Conservation (phyloP, 208 protist genomes). For the Trypanosoma platydactyli region DNA sequence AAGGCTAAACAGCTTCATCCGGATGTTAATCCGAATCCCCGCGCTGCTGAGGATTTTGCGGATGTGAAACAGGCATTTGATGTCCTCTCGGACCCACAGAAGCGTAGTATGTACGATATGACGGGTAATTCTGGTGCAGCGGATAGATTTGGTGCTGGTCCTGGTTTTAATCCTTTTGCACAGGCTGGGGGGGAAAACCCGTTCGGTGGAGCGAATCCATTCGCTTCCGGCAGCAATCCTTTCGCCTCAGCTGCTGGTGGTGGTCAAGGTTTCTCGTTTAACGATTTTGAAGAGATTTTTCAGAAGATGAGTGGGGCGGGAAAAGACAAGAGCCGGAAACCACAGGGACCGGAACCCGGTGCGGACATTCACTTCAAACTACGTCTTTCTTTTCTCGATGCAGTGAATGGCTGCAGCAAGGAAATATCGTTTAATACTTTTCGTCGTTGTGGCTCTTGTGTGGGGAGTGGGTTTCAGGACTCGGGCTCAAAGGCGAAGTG, state of each 20-base stretch:
- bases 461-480: conserved; percentile 82
- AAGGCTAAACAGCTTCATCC: conserved; percentile 88
- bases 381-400: conserved; percentile 75
- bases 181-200: conserved; percentile 36
- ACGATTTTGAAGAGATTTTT: conserved; percentile 90
- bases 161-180: conserved; percentile 44
- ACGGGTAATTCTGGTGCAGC: conserved; percentile 79
- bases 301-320: conserved; percentile 83
- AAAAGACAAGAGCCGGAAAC: conserved; percentile 84
- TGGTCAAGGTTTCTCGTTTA: conserved; percentile 72
- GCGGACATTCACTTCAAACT: conserved; percentile 90
- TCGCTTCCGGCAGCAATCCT: conserved; percentile 49
- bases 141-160: conserved; percentile 51
- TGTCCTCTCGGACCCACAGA: conserved; percentile 86
- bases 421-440: conserved; percentile 92
- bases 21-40: conserved; percentile 81
- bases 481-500: conserved; percentile 75
- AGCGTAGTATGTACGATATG: conserved; percentile 92
- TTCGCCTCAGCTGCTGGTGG: conserved; percentile 48
- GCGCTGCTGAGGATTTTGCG: conserved; percentile 84
- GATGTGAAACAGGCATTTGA: conserved; percentile 92
- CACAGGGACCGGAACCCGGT: conserved; percentile 81
- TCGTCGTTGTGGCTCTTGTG: conserved; percentile 79
- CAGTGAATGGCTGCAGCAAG: conserved; percentile 85
- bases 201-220: conserved; percentile 38